Percentiles rank a stretch among this genome's conserved stretches.
phyloP scores from a whole-genome alignment of 495 filamentous ascomycete genomes.

The Aspergillus nanangensis region DNA sequence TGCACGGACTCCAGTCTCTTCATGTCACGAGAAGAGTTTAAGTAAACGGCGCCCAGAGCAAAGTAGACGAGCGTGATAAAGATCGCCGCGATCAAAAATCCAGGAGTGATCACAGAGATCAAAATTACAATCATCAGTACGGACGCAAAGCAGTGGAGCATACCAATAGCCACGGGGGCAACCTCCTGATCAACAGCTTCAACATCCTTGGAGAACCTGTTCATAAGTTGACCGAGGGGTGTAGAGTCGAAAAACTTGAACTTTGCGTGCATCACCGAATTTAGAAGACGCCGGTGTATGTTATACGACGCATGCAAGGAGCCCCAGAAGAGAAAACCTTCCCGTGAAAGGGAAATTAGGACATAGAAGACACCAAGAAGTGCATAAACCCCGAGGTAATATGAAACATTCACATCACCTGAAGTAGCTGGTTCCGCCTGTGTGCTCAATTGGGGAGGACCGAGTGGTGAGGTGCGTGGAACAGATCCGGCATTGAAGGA shows the following conservation, averaged over 20 bases:
- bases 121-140: constrained; percentile 86
- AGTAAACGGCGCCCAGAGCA: constrained; percentile 80
- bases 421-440: constrained; percentile 16
- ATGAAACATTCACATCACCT: constrained; percentile 66
- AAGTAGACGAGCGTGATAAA: constrained; percentile 84
- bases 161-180: constrained; percentile 79
- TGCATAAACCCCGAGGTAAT: constrained; percentile 83
- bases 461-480: constrained; percentile 29
- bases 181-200: constrained; percentile 96
- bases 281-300: constrained; percentile 76
- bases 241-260: constrained; percentile 99
- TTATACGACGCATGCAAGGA: constrained; percentile 83
- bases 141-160: constrained; percentile 62
- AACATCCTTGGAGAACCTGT: constrained; percentile 95
- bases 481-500: constrained; percentile 39
- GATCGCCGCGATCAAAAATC: constrained; percentile 80
- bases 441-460: constrained; percentile 22
- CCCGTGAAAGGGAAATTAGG: constrained; percentile 68
- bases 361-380: constrained; percentile 72
- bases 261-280: constrained; percentile 76
- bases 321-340: constrained; percentile 86
- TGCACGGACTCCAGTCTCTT: constrained; percentile 95
- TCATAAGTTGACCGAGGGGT: constrained; percentile 95
- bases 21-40: constrained; percentile 85
- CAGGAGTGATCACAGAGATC: constrained; percentile 90